Evolutionary conservation across 371 early-diverging fungal species (phyloP).

Genomic region (Entomophthora muscae): DNA sequence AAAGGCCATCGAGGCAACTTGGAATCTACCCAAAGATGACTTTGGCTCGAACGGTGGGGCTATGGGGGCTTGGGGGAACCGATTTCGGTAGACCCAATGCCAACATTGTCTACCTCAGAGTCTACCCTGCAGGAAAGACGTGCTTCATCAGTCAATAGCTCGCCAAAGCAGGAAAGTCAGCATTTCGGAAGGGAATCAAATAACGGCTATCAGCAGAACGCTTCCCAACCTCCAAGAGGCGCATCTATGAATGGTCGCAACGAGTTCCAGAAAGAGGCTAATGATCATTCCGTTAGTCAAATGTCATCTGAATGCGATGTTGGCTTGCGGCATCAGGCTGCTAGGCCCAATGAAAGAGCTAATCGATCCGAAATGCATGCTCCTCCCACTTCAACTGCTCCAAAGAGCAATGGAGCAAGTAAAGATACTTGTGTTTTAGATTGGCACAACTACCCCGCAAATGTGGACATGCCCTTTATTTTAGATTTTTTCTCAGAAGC

Average conservation of each 20-base stretch:
- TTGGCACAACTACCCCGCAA: not conserved
- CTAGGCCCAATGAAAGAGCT: not conserved
- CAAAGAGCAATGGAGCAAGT: not conserved
- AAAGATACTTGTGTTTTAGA: not conserved
- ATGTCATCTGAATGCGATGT: too few species aligned
- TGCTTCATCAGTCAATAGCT: not conserved
- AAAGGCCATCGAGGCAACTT: not conserved
- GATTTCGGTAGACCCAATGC: not conserved
- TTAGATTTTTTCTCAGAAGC: not conserved
- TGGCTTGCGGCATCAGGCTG: not conserved
- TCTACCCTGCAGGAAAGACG: not conserved
- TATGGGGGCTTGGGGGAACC: not conserved
- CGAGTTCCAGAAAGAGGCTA: not conserved
- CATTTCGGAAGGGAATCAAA: not conserved
- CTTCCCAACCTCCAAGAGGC: not conserved
- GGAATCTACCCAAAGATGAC: not conserved
- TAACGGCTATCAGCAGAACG: not conserved
- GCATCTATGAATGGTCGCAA: not conserved
- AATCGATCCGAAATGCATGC: not conserved
- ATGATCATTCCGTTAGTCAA: too few species aligned
- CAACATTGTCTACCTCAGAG: not conserved
- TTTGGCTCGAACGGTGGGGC: not conserved
- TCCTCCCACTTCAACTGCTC: not conserved
- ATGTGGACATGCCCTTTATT: not conserved
- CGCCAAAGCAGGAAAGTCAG: not conserved